Evolutionary conservation across 805 yeast species (phyloP), one percentile per base, ranked within the genome.

Genomic region (Limtongia smithiae): DNA sequence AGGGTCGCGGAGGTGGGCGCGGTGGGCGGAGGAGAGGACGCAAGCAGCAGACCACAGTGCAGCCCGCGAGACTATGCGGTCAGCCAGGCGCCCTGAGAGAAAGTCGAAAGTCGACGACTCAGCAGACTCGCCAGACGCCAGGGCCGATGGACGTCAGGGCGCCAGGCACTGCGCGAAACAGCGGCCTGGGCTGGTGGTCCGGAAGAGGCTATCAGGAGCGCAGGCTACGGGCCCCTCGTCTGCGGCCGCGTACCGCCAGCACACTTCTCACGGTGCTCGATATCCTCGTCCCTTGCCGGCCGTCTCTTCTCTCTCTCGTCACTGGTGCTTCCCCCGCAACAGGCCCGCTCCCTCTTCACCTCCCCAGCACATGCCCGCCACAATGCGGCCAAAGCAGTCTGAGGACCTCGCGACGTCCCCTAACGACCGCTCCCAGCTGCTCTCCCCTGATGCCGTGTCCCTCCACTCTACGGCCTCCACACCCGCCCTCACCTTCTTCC

Each of bases 401-500:
- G 38, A 36, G 25, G 33, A 33, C 24, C 7, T 42, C 24, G 32
- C 40, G 44, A 41, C 37, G 25, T 41, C 39, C 15, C 37, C 54
- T 8, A 45, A 46, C 24, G 54, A 50, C 25, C 47, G 45, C 30
- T 25, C 51, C 17, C 18, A 31, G 24, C 33, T 46, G 24, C 46
- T 49, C 33, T 32, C 35, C 20, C 41, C 53, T 14, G 56, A 51
- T 37, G 31, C 52, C 12, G 46, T 32, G 18, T 51, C 56, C 28
- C 18, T 50, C 17, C 48, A 45, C 31, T 51, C 54, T 12, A 25
- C 49, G 11, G 2, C 46, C 12, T 44, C 54, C 17, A 15, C 33
- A 7, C 41, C 40, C n/a, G 41, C 25, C 2, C 17, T 34, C 33
- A 37, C 47, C n/a, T 50, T 41, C 51, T 39, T 52, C 41, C 53